Evolutionary conservation across 176 grass and related monocot genomes (phyloP).

Genomic region (maize (Zea mays)): DNA sequence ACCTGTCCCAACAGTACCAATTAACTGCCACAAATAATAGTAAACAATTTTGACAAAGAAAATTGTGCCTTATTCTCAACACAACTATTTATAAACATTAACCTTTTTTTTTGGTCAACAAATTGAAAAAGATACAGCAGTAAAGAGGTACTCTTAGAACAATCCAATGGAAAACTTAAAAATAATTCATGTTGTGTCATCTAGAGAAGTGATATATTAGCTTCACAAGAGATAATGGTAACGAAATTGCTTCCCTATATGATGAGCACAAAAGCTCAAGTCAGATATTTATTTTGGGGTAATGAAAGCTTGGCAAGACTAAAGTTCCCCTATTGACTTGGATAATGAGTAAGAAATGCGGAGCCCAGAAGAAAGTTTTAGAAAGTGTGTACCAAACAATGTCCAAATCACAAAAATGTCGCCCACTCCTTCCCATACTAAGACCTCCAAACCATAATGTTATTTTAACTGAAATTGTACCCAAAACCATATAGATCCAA

Average conservation of each 20-base stretch:
- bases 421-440: not conserved
- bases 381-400: not conserved
- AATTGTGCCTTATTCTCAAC: too few species aligned
- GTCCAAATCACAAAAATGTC: not conserved
- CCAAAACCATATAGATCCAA: not conserved
- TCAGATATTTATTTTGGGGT: not conserved
- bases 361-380: not conserved
- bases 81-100: not conserved
- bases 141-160: not conserved
- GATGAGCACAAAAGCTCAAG: not conserved
- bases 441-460: not conserved
- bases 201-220: not conserved
- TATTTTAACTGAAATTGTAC: not conserved
- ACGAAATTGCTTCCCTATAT: not conserved
- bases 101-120: not conserved
- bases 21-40: conserved; percentile 5
- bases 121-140: not conserved
- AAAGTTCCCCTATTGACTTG: not conserved
- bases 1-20: conserved; percentile 50
- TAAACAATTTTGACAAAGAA: not conserved
- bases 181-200: not conserved
- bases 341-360: not conserved
- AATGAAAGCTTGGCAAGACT: not conserved
- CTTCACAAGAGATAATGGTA: not conserved
- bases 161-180: not conserved